Evolutionary conservation across 2,329 filamentous ascomycete species (phyloP), one percentile per base, ranked within the genome.

Genomic region (Ascochyta clinopodiicola): DNA sequence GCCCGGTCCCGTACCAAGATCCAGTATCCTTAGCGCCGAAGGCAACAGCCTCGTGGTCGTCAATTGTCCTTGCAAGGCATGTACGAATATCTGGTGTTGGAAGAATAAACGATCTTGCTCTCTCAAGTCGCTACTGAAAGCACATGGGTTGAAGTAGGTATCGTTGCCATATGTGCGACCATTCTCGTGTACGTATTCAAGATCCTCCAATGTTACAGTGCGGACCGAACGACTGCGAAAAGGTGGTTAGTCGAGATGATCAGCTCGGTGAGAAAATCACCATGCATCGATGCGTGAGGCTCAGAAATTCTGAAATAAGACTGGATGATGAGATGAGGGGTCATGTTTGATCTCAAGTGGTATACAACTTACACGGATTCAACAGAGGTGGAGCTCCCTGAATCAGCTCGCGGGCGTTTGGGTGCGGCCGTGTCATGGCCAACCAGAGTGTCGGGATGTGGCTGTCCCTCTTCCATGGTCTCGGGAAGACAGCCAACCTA

Each of bases 41-140:
- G 66, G 61, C 9, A 68, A 56, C 19, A 74, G 49, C 17, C 59
- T 64, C 12, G 70, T 71, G n/a, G 74, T 76, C 7, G 73, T 75
- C 29, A 77, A 62, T 27, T 67, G 71, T 6, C 73, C 73, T 46
- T 72, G 65, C 6, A 77, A 61, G 22, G 72, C 71, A 19, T 67
- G 61, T 15, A 87, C 74, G 64, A 85, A 88, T 42, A 88, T 82
- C 67, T 88, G 85, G 61, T 89, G 86, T 35, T 85, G 77, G 47
- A 89, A 78, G 54, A 83, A 82, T 45, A 88, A 72, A 37, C 87
- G 84, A 40, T 85, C 84, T 70, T 88, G 85, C 67, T 89, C 87
- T 40, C 80, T 75, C 40, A 88, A 84, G 64, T 89, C 87, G 22
- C 51, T 48, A 22, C 57, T 52, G 38, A 55, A 65, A 15, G 57